Evolutionary conservation across 2,329 filamentous ascomycete genomes (phyloP).

Genomic region (Seiridium unicorne): DNA sequence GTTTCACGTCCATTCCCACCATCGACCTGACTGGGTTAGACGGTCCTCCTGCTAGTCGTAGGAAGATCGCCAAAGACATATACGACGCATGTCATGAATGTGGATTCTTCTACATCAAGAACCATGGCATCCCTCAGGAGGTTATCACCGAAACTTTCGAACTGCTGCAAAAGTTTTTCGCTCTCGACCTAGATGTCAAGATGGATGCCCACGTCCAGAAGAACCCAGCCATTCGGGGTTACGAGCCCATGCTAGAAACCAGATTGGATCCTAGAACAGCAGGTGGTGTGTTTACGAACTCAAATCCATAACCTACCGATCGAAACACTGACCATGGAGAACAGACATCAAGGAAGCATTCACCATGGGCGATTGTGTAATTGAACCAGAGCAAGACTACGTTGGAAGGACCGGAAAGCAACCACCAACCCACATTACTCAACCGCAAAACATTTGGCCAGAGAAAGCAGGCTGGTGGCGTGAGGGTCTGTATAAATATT

Average conservation of each 20-base stretch:
- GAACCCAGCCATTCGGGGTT: slow-evolving; percentile 31
- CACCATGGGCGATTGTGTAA: slow-evolving; percentile 34
- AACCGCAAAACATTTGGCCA: slow-evolving; percentile 33
- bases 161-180: slow-evolving; percentile 27
- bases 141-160: slow-evolving; percentile 20
- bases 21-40: slow-evolving; percentile 26
- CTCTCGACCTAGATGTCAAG: slow-evolving; percentile 26
- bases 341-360: slow-evolving; percentile 32
- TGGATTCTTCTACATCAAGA: slow-evolving; percentile 31
- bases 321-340: background rate
- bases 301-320: background rate
- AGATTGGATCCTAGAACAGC: slow-evolving; percentile 26
- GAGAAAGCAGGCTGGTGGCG: slow-evolving; percentile 27
- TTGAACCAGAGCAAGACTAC: slow-evolving; percentile 34
- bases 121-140: slow-evolving; percentile 26
- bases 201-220: slow-evolving; percentile 34
- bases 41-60: slow-evolving; percentile 17
- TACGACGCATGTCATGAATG: slow-evolving; percentile 22
- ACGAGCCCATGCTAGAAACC: slow-evolving; percentile 32
- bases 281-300: slow-evolving; percentile 20
- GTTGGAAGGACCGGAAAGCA: slow-evolving; percentile 21
- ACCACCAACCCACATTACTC: slow-evolving; percentile 23
- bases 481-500: slow-evolving; percentile 32
- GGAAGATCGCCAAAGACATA: slow-evolving; percentile 21
- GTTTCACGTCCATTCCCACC: slow-evolving; percentile 29